phyloP scores from a whole-genome alignment of 495 filamentous ascomycete species.

The Cercophora sp. region DNA sequence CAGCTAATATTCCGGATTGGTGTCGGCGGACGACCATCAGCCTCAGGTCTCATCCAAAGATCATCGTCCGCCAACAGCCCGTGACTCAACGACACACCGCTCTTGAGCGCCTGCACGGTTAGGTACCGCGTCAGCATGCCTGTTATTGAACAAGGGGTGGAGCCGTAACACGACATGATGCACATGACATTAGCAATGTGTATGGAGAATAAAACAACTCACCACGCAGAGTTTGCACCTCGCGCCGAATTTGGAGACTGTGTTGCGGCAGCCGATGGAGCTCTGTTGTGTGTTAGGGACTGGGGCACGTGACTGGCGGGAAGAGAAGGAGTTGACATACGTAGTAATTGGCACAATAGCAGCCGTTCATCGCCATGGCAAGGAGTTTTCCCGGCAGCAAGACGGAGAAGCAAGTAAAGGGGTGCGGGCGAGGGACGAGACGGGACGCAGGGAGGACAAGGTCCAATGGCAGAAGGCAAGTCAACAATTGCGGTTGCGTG shows the following conservation, averaged over 20 bases:
- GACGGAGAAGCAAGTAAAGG: too few species aligned
- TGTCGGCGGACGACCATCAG: background rate
- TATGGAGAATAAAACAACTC: too few species aligned
- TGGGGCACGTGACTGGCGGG: too few species aligned
- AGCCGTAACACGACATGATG: too few species aligned
- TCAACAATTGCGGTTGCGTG: too few species aligned
- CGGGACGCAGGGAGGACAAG: too few species aligned
- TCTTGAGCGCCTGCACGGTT: slow-evolving; percentile 19
- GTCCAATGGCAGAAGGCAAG: too few species aligned
- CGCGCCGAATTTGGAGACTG: slow-evolving; percentile 41
- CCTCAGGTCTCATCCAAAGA: slow-evolving; percentile 9
- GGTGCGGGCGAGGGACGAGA: too few species aligned
- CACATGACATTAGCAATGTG: too few species aligned
- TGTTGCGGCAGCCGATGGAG: slow-evolving; percentile 43
- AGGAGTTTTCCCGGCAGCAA: background rate
- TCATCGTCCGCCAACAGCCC: slow-evolving; percentile 23
- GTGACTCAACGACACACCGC: slow-evolving; percentile 22
- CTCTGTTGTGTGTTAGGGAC: slow-evolving; percentile 24
- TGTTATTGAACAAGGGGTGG: too few species aligned
- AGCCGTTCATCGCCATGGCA: slow-evolving; percentile 21
- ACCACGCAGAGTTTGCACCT: slow-evolving; percentile 43
- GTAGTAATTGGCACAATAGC: slow-evolving; percentile 53
- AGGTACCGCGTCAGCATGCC: too few species aligned
- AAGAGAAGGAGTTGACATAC: slow-evolving; percentile 33
- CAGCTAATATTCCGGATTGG: background rate